phyloP scores from a whole-genome alignment of 139 green algal species.

The Ettlia oleoabundans region DNA sequence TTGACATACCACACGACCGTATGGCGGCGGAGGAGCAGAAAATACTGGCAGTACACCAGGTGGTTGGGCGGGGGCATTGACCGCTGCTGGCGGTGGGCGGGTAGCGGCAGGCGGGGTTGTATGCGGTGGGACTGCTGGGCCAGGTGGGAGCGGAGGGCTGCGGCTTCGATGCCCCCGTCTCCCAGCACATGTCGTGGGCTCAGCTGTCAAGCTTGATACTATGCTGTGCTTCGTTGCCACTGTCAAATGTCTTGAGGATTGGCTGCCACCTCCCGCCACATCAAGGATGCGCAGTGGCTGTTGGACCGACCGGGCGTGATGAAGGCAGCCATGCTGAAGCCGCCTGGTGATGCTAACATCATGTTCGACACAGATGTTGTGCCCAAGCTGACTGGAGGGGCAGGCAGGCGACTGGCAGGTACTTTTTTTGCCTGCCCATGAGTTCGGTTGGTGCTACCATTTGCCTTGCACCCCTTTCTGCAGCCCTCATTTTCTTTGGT shows the following conservation, averaged over 20 bases:
- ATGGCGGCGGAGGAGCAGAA: constrained; percentile 24
- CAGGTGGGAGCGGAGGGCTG: too few relatives aligned
- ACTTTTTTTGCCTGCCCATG: too few relatives aligned
- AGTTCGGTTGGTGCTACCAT: too few relatives aligned
- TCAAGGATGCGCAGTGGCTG: constrained; percentile 28
- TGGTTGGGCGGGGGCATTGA: background rate
- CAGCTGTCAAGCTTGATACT: too few relatives aligned
- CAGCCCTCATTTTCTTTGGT: too few relatives aligned
- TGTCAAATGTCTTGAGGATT: too few relatives aligned
- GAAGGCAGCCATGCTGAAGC: constrained; percentile 36
- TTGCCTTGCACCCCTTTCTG: too few relatives aligned
- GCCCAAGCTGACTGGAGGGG: constrained; percentile 9
- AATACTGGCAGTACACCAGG: constrained; percentile 22
- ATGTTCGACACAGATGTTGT: constrained; percentile 22
- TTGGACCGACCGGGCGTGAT: constrained; percentile 3
- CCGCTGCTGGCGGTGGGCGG: background rate
- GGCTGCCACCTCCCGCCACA: too few relatives aligned
- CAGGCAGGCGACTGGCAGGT: constrained; percentile 15
- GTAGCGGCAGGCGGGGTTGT: background rate
- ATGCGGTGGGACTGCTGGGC: too few relatives aligned
- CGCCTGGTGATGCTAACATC: background rate
- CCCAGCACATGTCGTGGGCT: too few relatives aligned
- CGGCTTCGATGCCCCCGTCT: too few relatives aligned
- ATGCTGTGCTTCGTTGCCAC: too few relatives aligned
- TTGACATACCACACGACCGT: constrained; percentile 21